Base-by-base conservation (phyloP, 768 basidiomycete genomes). In the Paxillus ammoniavirescens region DNA sequence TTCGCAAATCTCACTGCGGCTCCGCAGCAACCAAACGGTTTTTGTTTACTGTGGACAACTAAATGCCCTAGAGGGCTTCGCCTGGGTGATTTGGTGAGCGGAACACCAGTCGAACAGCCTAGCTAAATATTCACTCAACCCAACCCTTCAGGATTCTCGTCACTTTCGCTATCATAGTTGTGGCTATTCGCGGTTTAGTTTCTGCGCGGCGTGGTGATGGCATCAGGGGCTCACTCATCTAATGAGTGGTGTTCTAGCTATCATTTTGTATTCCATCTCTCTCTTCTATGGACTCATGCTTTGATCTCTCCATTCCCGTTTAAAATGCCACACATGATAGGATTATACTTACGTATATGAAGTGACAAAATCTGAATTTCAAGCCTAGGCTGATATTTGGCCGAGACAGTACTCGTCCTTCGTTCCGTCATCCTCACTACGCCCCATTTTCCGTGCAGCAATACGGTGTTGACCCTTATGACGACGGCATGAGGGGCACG, bases 41-140 rank as follows among this genome's bases (percentile, higher is more conserved):
- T 80, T 82, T 57, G 70, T 75, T 12, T 90, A 90, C 56, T 93
- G 90, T 63, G 81, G 80, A 28, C 90, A 92, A 61, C 72, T 91
- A 33, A 91, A 90, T 50, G 88, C 90, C 5, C 69, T 87, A 1
- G 80, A 85, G 63, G 89, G 73, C 17, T 91, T 91, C 61, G 82
- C 87, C 8, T 92, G 90, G 89, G 62, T 87, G 13, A 78, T 81
- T 59, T 88, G 84, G 88, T 89, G 57, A 56, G 82, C 70, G 17
- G 17, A 3, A 15, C 17, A 21, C 37, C 21, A 42, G 37, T 31
- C 12, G 14, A 23, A 3, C 14, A 9, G 41, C 41, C 18, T 13
- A 42, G 2, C 30, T 30, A 31, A 28, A 47, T 15, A 41, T 35
- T 37, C 36, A 50, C 47, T 47, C 42, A 10, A 26, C 30, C 47